Evolutionary conservation across 768 basidiomycete genomes (phyloP).

Genomic region (Lentinula aciculospora): DNA sequence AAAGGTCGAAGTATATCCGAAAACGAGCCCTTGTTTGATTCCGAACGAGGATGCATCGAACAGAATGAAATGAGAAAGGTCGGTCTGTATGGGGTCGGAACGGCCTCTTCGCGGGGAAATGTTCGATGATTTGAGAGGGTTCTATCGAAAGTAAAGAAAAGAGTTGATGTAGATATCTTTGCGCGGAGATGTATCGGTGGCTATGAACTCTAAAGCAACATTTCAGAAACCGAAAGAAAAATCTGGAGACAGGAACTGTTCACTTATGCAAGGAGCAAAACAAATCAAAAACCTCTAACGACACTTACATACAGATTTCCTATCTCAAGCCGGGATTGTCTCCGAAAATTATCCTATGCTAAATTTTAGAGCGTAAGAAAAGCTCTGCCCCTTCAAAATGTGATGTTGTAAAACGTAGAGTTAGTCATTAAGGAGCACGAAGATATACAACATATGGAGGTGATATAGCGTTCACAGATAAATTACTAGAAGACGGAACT

Average conservation of each 20-base stretch:
- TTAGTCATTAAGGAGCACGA: too few species aligned
- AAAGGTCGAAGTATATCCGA: constrained; percentile 4
- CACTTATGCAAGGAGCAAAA: too few species aligned
- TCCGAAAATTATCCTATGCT: not conserved
- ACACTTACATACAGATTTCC: not conserved
- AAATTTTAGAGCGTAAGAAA: not conserved
- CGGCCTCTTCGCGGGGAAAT: not conserved
- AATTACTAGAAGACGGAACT: too few species aligned
- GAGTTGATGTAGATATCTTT: not conserved
- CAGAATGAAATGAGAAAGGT: not conserved
- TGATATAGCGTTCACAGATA: too few species aligned
- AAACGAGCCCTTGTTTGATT: not conserved
- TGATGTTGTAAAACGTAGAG: too few species aligned
- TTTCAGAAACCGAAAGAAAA: too few species aligned
- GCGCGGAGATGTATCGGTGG: not conserved
- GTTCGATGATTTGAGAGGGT: not conserved
- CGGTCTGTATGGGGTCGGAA: not conserved
- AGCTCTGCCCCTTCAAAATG: too few species aligned
- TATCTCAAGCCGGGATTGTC: not conserved
- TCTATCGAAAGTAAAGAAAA: not conserved
- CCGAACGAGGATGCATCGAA: not conserved
- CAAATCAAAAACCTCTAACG: too few species aligned
- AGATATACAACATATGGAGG: not conserved
- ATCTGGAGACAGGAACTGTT: too few species aligned
- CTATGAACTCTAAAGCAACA: not conserved